phyloP scores from a whole-genome alignment of 345 rosid genomes.

The Boechera retrofracta region DNA sequence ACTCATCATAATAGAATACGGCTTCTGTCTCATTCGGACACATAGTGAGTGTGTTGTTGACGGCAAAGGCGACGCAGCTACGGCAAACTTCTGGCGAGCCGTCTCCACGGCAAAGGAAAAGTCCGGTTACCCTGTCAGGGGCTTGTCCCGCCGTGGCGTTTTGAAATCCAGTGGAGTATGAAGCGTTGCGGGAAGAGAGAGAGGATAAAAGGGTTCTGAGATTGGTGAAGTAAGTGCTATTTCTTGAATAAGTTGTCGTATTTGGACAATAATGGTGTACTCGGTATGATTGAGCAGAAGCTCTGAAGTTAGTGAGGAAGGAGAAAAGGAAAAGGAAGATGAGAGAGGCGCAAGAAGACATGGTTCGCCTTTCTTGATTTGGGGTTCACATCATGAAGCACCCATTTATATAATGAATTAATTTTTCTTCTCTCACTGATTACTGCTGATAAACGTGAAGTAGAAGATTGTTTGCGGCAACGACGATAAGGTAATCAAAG shows the following conservation, averaged over 20 bases:
- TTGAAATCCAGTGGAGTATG: constrained; percentile 41
- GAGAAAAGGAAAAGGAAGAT: constrained; percentile 4
- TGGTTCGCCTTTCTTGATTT: neutral
- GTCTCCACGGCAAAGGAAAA: constrained; percentile 51
- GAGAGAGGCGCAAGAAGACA: neutral
- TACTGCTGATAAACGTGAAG: too few species aligned
- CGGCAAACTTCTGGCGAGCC: constrained; percentile 23
- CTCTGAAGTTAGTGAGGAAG: constrained; percentile 15
- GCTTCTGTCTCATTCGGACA: constrained; percentile 41
- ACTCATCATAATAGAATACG: constrained; percentile 42
- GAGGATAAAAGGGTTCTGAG: constrained; percentile 42
- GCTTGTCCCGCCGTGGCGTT: constrained; percentile 42
- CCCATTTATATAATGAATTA: too few species aligned
- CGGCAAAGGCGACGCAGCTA: constrained; percentile 39
- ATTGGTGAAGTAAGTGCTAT: constrained; percentile 46
- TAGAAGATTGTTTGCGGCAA: too few species aligned
- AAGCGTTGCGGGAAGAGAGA: constrained; percentile 36
- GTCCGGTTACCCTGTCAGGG: constrained; percentile 33
- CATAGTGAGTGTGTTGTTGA: neutral
- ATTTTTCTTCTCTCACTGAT: too few species aligned
- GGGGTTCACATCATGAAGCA: too few species aligned
- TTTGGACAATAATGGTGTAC: neutral
- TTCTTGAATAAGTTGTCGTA: constrained; percentile 37
- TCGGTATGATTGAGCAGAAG: constrained; percentile 4
- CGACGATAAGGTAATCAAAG: too few species aligned